Evolutionary conservation across 306 rosid species (phyloP).

Genomic region (Datisca glomerata): DNA sequence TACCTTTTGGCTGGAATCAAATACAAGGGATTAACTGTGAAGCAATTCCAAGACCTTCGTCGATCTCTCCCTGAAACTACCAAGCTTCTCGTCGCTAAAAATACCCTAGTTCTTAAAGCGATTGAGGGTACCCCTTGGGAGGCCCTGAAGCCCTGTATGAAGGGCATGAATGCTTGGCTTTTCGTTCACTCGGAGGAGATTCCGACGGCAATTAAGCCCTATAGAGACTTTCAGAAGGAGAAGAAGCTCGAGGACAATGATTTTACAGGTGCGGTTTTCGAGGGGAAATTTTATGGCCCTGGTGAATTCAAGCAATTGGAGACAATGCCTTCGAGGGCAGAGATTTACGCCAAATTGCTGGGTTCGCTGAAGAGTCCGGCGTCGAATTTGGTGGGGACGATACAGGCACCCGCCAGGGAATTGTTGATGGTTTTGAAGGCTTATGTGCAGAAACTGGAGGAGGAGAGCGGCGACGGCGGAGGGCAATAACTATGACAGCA

Average conservation of each 20-base stretch:
- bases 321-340: conserved; percentile 63
- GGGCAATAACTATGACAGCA: conserved; percentile 20
- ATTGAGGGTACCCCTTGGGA: conserved; percentile 79
- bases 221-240: conserved; percentile 78
- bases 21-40: conserved; percentile 84
- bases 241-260: conserved; percentile 70
- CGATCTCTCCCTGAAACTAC: conserved; percentile 55
- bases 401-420: conserved; percentile 86
- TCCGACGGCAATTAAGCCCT: conserved; percentile 75
- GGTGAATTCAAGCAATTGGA: conserved; percentile 56
- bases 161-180: conserved; percentile 90
- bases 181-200: conserved; percentile 91
- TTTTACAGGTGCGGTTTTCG: conserved; percentile 85
- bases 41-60: conserved; percentile 81
- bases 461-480: conserved; percentile 3
- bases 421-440: conserved; percentile 66
- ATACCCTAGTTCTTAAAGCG: conserved; percentile 79
- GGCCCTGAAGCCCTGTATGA: conserved; percentile 78
- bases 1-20: conserved; percentile 69
- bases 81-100: conserved; percentile 72
- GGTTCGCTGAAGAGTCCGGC: conserved; percentile 62
- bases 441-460: conserved; percentile 59
- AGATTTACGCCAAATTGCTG: conserved; percentile 65
- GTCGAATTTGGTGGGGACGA: conserved; percentile 50
- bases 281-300: conserved; percentile 76